phyloP scores from a whole-genome alignment of 2,329 filamentous ascomycete genomes.

The Grosmannia penicillata region DNA sequence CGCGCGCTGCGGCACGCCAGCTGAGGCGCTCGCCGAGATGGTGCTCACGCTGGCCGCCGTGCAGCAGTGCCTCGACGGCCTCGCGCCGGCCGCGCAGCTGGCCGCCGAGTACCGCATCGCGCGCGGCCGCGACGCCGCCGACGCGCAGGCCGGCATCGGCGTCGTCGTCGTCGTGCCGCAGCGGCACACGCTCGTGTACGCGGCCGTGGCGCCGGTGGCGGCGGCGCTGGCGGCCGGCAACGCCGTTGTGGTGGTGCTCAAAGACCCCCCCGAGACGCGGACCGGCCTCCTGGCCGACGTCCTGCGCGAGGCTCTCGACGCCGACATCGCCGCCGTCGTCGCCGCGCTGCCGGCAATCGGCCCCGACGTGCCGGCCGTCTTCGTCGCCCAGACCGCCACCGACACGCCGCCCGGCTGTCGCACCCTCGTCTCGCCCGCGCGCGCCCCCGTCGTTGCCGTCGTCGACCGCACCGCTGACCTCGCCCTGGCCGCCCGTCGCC shows the following conservation, averaged over 20 bases:
- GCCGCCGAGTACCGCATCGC: slow-evolving; percentile 17
- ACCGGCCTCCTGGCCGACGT: background rate
- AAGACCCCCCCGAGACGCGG: slow-evolving; percentile 6
- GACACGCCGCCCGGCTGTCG: no score
- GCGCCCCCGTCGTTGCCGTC: slow-evolving; percentile 30
- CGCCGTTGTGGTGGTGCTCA: slow-evolving; percentile 19
- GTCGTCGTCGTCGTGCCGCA: slow-evolving; percentile 18
- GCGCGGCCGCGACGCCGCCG: slow-evolving; percentile 11
- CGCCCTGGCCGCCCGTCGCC: slow-evolving; percentile 31
- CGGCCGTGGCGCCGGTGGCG: slow-evolving; percentile 16
- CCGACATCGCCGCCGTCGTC: no score
- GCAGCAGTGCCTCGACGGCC: slow-evolving; percentile 14
- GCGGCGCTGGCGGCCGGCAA: slow-evolving; percentile 22
- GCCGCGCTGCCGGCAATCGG: no score
- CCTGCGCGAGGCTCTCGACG: background rate
- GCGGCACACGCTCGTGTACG: slow-evolving; percentile 17
- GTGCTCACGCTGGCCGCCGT: slow-evolving; percentile 17
- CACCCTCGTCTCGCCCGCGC: slow-evolving; percentile 9
- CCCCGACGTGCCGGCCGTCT: slow-evolving; percentile 7
- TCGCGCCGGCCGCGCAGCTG: slow-evolving; percentile 15
- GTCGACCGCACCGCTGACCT: slow-evolving; percentile 47
- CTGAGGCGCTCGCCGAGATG: slow-evolving; percentile 20
- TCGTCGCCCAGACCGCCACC: slow-evolving; percentile 15
- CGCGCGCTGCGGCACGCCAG: slow-evolving; percentile 15
- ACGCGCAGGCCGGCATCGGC: slow-evolving; percentile 13